Base-by-base conservation (phyloP, 306 rosid genomes). In the Albizia julibrissin region DNA sequence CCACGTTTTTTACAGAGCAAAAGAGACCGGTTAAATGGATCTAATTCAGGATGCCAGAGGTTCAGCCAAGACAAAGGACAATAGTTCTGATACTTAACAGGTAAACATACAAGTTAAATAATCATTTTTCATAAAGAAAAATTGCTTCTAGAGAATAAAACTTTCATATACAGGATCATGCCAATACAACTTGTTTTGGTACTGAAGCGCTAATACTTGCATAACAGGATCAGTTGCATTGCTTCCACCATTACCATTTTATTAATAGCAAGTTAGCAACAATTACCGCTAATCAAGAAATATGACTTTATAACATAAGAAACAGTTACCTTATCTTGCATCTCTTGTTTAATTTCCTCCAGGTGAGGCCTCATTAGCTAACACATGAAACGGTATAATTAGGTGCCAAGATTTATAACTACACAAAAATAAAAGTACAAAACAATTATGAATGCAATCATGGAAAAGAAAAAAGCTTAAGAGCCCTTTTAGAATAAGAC, bases 291-390 rank as follows among this genome's bases (percentile, higher is more conserved):
- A 74, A 56, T 65, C 31, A 64, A 74, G 64, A 70, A 71, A 81
- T 80, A 79, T 42, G 27, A 80, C 59, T 61, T 66, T 66, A 49
- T 40, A 73, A 72, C 64, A 54, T 64, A 62, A 49, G 47, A 86
- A 29, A 81, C 49, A 64, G 85, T 81, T 92, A 95, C 99, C 94
- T 85, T 82, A 27, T 87, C 86, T 3, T 88, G 76, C 86, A 95
- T 89, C 81, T 85, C 61, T 42, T 85, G 78, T 87, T 81, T 91
- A 75, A 89, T 75, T 42, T 87, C 89, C 81, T 90, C 94, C 81
- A 95, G 79, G 72, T 65, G 94, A 21, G 97, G 97, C 86, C 91
- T 93, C 87, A 92, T 72, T 77, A 89, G 54, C 99, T 95, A 85
- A 77, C 49, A 85, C 68, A 83, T 14, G 65, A 74, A 79, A 39